Evolutionary conservation across 2,329 filamentous ascomycete genomes (phyloP).

Genomic region (Colletotrichum tropicale): DNA sequence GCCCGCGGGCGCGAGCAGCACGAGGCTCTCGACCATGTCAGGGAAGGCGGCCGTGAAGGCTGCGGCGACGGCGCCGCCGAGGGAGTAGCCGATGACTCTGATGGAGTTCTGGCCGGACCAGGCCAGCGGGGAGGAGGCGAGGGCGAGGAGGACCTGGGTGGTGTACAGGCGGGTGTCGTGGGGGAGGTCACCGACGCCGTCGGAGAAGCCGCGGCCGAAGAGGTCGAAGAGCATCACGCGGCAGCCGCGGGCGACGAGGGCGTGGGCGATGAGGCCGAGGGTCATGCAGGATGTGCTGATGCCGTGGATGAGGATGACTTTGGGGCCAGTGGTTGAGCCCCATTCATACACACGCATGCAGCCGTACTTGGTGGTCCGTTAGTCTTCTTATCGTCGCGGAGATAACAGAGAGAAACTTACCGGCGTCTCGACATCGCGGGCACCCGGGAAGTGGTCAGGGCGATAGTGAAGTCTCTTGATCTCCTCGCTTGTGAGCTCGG

Average conservation of each 20-base stretch:
- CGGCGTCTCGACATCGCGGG: slow-evolving; percentile 73
- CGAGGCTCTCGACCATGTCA: slow-evolving; percentile 68
- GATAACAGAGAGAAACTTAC: slow-evolving; percentile 38
- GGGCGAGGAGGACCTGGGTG: slow-evolving; percentile 72
- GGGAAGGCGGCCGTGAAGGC: slow-evolving; percentile 79
- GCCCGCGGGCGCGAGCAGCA: slow-evolving; percentile 81
- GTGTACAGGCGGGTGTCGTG: slow-evolving; percentile 78
- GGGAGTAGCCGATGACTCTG: slow-evolving; percentile 77
- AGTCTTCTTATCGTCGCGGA: neutral
- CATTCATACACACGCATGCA: slow-evolving; percentile 82
- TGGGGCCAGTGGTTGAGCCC: slow-evolving; percentile 74
- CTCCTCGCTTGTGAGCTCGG: slow-evolving; percentile 38
- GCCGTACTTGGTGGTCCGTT: slow-evolving; percentile 58
- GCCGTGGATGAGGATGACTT: slow-evolving; percentile 80
- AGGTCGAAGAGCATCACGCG: slow-evolving; percentile 83
- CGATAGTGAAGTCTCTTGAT: slow-evolving; percentile 58
- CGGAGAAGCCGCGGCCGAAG: slow-evolving; percentile 71
- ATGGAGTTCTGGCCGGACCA: slow-evolving; percentile 68
- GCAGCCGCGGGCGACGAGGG: slow-evolving; percentile 71
- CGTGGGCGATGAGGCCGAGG: slow-evolving; percentile 68
- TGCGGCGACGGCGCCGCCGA: slow-evolving; percentile 79
- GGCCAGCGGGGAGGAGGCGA: slow-evolving; percentile 71
- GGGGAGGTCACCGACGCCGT: slow-evolving; percentile 67
- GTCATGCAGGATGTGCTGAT: slow-evolving; percentile 84
- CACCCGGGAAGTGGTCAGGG: slow-evolving; percentile 72